phyloP scores from a whole-genome alignment of 78 protist genomes.

The Dictyostelium capitatum region DNA sequence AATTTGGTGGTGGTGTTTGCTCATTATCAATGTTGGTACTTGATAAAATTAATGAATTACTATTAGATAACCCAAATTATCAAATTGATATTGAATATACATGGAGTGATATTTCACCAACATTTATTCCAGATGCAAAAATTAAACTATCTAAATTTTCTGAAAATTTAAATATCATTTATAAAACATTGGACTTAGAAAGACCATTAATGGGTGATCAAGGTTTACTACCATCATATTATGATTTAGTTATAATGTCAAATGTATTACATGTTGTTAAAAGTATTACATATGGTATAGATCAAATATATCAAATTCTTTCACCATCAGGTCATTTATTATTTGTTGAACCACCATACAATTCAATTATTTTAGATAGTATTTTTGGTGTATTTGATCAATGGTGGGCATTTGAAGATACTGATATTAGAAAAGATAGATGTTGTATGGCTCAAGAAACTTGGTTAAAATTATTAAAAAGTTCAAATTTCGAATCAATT shows the following conservation, averaged over 20 bases:
- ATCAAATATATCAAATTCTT: neutral
- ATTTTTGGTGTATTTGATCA: constrained; percentile 50
- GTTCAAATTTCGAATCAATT: neutral
- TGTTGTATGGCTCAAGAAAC: neutral
- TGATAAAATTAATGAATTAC: neutral
- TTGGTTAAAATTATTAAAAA: neutral
- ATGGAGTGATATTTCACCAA: constrained; percentile 3
- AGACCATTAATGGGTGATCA: neutral
- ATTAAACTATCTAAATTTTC: neutral
- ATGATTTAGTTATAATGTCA: constrained; percentile 29
- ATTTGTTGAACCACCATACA: constrained; percentile 11
- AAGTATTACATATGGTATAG: neutral
- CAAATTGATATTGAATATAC: constrained; percentile 11
- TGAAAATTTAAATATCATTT: neutral
- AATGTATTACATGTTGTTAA: constrained; percentile 35
- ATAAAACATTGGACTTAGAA: constrained; percentile 10
- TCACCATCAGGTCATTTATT: constrained; percentile 23
- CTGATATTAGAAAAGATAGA: neutral
- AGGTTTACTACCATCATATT: constrained; percentile 10
- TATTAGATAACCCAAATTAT: neutral
- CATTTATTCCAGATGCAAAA: neutral
- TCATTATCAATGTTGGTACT: neutral
- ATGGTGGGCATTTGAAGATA: constrained; percentile 17
- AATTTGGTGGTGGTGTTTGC: constrained; percentile 16
- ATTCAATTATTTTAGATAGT: neutral